Conservation (phyloP, 352 stramenopile genomes). For the Phytophthora pseudosyringae region DNA sequence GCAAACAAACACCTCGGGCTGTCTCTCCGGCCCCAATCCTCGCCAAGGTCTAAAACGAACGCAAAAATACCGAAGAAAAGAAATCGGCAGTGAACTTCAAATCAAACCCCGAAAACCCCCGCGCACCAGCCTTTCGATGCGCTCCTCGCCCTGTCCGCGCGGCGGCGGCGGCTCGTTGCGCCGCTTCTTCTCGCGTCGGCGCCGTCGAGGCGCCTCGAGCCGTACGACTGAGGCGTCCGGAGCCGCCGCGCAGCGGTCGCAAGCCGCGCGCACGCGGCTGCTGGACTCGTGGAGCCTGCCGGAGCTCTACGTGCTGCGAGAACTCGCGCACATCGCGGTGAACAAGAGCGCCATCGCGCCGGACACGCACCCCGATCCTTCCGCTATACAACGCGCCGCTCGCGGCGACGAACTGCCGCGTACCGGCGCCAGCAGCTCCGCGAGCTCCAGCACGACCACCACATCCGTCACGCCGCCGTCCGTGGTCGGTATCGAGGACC, state of each 20-base stretch:
- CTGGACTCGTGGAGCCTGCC: constrained; percentile 61
- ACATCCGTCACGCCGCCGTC: constrained; percentile 29
- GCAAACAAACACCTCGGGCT: no score
- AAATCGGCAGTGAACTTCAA: constrained; percentile 18
- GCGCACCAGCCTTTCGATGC: constrained; percentile 17
- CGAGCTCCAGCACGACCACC: constrained; percentile 31
- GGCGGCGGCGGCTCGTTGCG: constrained; percentile 20
- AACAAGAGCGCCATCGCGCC: constrained; percentile 35
- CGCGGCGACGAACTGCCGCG: constrained; percentile 15
- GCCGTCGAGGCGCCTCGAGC: constrained; percentile 10
- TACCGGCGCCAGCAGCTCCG: constrained; percentile 26
- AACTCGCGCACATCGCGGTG: constrained; percentile 52
- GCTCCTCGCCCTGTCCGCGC: constrained; percentile 21
- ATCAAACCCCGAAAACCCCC: constrained; percentile 23
- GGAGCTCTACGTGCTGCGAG: constrained; percentile 66
- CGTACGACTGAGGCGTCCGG: not conserved
- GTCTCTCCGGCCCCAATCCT: no score
- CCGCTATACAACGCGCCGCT: constrained; percentile 5
- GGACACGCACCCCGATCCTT: constrained; percentile 5
- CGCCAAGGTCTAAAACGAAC: no score
- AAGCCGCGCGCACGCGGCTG: constrained; percentile 35
- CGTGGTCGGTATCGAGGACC: constrained; percentile 19
- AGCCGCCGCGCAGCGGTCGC: constrained; percentile 24
- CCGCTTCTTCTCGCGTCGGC: constrained; percentile 39
- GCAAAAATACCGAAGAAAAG: constrained; percentile 22